Evolutionary conservation across 352 stramenopile genomes (phyloP).

Genomic region (Phytophthora pisi): DNA sequence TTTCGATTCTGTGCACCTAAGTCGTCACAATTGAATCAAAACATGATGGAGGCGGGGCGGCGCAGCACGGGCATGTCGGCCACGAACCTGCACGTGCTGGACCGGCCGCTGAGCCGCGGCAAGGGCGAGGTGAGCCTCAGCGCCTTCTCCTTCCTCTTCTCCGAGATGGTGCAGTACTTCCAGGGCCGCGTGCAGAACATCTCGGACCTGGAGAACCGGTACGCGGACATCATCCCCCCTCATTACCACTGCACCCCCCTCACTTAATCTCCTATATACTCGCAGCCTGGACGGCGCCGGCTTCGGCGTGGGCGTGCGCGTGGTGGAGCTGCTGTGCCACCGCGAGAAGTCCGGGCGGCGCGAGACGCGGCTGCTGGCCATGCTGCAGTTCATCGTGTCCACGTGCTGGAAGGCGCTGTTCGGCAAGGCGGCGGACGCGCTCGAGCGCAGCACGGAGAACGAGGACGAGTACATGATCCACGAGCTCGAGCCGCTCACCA

Average conservation of each 20-base stretch:
- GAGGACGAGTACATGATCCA: slow-evolving; percentile 99
- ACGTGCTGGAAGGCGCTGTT: slow-evolving; percentile 97
- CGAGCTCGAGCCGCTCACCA: slow-evolving; percentile 93
- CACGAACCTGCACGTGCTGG: slow-evolving; percentile 75
- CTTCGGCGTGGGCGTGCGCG: slow-evolving; percentile 95
- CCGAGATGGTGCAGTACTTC: slow-evolving; percentile 98
- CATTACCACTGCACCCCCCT: neutral
- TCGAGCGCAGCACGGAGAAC: slow-evolving; percentile 97
- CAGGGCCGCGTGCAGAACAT: slow-evolving; percentile 96
- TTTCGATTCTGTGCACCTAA: neutral
- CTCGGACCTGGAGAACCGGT: slow-evolving; percentile 94
- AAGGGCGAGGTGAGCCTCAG: slow-evolving; percentile 92
- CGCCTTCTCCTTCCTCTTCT: slow-evolving; percentile 97
- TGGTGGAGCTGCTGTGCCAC: slow-evolving; percentile 93
- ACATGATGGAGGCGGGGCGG: slow-evolving; percentile 57
- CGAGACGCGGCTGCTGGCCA: slow-evolving; percentile 85
- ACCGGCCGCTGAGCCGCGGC: slow-evolving; percentile 75
- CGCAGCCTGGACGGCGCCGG: slow-evolving; percentile 92
- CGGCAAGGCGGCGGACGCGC: slow-evolving; percentile 95
- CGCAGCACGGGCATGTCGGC: slow-evolving; percentile 55
- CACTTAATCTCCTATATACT: neutral
- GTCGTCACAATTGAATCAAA: too few relatives aligned
- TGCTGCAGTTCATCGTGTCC: slow-evolving; percentile 94
- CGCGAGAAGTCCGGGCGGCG: slow-evolving; percentile 80
- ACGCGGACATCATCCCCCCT: neutral